Conservation (phyloP, 257 asterid species). For the Fraxinus excelsior region DNA sequence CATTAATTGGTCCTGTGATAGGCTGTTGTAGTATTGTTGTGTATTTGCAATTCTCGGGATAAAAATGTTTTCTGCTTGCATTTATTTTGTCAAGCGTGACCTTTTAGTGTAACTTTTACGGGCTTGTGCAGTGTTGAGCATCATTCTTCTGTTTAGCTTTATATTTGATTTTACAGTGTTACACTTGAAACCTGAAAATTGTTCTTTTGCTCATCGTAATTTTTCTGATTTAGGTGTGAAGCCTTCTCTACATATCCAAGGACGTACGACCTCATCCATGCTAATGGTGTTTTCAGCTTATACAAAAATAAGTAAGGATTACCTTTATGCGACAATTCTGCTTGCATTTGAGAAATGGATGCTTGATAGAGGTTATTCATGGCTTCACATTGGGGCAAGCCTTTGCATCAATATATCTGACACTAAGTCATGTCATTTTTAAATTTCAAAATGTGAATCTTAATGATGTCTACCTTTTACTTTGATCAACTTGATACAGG, state of each 20-base stretch:
- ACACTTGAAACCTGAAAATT: background rate
- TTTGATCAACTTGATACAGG: conserved; percentile 36
- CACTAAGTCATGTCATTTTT: background rate
- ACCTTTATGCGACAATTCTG: background rate
- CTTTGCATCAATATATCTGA: background rate
- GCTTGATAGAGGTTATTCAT: background rate
- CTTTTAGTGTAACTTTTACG: background rate
- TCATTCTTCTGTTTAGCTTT: background rate
- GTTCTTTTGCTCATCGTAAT: conserved; percentile 1
- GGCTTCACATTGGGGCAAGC: background rate
- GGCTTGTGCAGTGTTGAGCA: background rate
- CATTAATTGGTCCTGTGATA: background rate
- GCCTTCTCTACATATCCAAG: conserved; percentile 95
- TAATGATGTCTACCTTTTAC: background rate
- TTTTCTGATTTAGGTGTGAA: conserved; percentile 68
- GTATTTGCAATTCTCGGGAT: background rate
- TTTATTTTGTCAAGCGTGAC: background rate
- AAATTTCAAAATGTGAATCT: background rate
- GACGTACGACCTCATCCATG: conserved; percentile 94
- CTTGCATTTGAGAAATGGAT: background rate
- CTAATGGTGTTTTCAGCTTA: conserved; percentile 81
- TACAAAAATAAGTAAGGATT: conserved; percentile 81
- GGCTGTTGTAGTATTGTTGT: background rate
- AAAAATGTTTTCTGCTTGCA: background rate
- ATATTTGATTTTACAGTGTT: background rate